Conservation (phyloP, 2,329 filamentous ascomycete species). For the Aspergillus ochraceus region DNA sequence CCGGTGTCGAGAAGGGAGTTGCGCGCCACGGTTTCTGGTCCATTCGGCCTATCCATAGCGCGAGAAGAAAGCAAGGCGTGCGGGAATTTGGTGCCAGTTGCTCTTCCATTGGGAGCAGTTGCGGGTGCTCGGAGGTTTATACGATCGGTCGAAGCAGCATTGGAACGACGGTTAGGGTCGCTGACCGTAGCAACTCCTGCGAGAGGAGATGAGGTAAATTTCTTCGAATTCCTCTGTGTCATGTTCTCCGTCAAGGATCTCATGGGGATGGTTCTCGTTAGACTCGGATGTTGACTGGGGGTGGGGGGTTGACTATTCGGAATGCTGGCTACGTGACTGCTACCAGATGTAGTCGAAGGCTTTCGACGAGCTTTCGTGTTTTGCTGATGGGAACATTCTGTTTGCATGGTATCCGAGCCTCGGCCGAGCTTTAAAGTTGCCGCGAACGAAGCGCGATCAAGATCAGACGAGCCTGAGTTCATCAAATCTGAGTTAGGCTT, state of each 20-base stretch:
- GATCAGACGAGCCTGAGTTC: constrained; percentile 13
- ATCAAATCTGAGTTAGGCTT: neutral
- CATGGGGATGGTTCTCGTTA: neutral
- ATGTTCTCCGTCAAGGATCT: neutral
- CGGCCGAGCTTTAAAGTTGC: constrained; percentile 23
- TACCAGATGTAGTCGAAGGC: neutral
- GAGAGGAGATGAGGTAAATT: constrained; percentile 35
- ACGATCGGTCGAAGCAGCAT: neutral
- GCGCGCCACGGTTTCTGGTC: neutral
- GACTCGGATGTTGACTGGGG: neutral
- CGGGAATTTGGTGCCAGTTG: neutral
- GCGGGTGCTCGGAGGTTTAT: neutral
- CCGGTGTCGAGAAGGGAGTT: neutral
- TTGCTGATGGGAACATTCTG: neutral
- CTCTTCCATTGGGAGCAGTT: neutral
- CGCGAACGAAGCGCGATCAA: constrained; percentile 27
- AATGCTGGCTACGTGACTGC: neutral
- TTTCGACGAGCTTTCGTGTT: neutral
- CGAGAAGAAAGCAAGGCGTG: neutral
- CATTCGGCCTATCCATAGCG: neutral
- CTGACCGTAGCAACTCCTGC: constrained; percentile 24
- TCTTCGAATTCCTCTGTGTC: constrained; percentile 17
- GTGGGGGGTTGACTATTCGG: neutral
- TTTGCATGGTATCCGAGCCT: neutral
- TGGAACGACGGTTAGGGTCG: constrained; percentile 2